Conservation (phyloP, 371 early-diverging fungal genomes). For the Mucor plumbeus region DNA sequence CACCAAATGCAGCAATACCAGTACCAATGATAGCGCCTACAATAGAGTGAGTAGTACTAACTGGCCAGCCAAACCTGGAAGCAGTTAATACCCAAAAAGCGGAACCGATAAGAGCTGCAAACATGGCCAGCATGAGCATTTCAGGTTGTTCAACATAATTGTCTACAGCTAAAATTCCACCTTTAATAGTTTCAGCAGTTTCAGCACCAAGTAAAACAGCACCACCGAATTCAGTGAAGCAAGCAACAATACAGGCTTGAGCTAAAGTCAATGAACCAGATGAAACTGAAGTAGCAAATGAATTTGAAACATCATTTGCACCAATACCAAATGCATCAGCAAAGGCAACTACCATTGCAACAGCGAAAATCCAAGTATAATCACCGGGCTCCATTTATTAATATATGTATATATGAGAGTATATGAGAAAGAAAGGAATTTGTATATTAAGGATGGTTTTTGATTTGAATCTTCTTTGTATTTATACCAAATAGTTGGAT, state of each 20-base stretch:
- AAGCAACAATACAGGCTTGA: conserved; percentile 80
- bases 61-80: conserved; percentile 63
- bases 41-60: conserved; percentile 69
- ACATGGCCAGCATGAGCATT: conserved; percentile 83
- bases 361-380: conserved; percentile 79
- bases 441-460: no score
- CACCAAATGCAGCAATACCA: conserved; percentile 80
- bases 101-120: conserved; percentile 81
- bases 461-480: neutral
- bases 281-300: conserved; percentile 88
- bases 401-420: neutral
- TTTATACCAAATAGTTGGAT: neutral
- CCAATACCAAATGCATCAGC: conserved; percentile 74
- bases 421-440: neutral
- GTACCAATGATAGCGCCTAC: conserved; percentile 84
- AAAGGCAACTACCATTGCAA: conserved; percentile 72
- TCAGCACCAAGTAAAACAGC: conserved; percentile 81
- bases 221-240: conserved; percentile 87
- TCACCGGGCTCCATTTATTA: conserved; percentile 44
- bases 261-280: conserved; percentile 77
- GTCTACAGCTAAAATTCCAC: conserved; percentile 65
- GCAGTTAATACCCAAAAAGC: conserved; percentile 81
- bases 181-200: conserved; percentile 79
- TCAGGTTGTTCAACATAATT: conserved; percentile 66
- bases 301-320: conserved; percentile 92